These are phyloP conservation scores for Ophiostoma montium DNA, from an alignment of 2,329 filamentous ascomycete species.

Conservation along the genomic window DNA sequence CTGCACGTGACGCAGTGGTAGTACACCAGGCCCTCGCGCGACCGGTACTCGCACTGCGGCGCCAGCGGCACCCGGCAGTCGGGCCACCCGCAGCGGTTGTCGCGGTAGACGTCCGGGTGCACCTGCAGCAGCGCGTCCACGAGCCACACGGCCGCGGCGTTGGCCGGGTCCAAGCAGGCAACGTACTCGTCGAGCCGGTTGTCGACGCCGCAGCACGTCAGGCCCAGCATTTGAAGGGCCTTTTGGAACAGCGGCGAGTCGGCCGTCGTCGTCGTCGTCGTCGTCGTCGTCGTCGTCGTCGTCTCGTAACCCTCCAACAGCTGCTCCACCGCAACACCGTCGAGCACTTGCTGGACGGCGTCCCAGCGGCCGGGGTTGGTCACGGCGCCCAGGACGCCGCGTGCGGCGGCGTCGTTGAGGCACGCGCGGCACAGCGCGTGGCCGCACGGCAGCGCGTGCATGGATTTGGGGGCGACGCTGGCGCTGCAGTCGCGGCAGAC, in stretches of 20 bases:
- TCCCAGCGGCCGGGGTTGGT: not conserved
- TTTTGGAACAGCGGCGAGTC: not conserved
- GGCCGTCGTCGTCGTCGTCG: not conserved
- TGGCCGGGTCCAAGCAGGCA: not conserved
- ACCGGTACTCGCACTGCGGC: not conserved
- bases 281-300: not conserved
- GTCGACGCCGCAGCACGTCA: slow-evolving; percentile 7
- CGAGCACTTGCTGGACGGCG: not conserved
- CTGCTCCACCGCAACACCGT: not conserved
- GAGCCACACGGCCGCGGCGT: slow-evolving; percentile 1
- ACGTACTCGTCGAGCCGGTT: not conserved
- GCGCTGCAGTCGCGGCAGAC: slow-evolving; percentile 6
- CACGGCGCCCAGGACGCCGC: not conserved
- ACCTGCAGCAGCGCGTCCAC: slow-evolving; percentile 1
- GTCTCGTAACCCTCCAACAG: not conserved
- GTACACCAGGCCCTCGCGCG: not conserved
- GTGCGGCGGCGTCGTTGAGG: slow-evolving; percentile 2
- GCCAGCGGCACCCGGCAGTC: slow-evolving; percentile 8
- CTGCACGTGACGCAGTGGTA: not conserved
- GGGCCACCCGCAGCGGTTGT: slow-evolving; percentile 8
- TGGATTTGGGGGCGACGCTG: not conserved
- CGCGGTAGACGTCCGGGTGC: not conserved
- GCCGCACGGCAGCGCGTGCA: slow-evolving; percentile 10
- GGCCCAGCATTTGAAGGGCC: not conserved
- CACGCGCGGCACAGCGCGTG: slow-evolving; percentile 10